Evolutionary conservation across 2,329 filamentous ascomycete genomes (phyloP).

Genomic region (Paecilomyces formosus): DNA sequence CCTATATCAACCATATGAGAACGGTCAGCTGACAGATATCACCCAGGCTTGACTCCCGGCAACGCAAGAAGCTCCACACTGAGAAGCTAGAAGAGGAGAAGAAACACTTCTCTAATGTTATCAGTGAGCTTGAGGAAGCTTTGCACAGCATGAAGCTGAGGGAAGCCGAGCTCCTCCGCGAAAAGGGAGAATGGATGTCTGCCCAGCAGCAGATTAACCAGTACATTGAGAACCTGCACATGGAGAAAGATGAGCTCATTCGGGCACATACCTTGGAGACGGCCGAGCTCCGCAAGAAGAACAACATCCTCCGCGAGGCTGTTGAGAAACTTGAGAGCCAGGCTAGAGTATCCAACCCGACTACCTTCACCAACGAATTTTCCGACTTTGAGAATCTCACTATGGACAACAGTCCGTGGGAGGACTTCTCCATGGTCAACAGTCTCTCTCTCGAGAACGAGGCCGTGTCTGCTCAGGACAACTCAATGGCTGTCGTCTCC

Average conservation of each 20-base stretch:
- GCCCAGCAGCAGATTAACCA: conserved; percentile 69
- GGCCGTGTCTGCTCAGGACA: conserved; percentile 23
- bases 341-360: conserved; percentile 36
- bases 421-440: conserved; percentile 70
- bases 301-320: conserved; percentile 68
- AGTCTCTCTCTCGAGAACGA: conserved; percentile 43
- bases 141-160: conserved; percentile 61
- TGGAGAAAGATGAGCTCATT: conserved; percentile 90
- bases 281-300: conserved; percentile 85
- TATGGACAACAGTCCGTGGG: conserved; percentile 72
- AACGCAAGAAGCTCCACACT: conserved; percentile 97
- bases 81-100: conserved; percentile 96
- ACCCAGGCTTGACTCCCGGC: conserved; percentile 80
- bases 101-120: conserved; percentile 74
- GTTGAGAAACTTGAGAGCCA: conserved; percentile 41
- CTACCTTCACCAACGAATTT: conserved; percentile 60
- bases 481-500: conserved; percentile 33
- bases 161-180: conserved; percentile 43
- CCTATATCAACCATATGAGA: conserved; percentile 13
- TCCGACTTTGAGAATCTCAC: conserved; percentile 75
- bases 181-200: conserved; percentile 56
- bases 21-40: conserved; percentile 8
- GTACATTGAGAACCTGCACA: conserved; percentile 66
- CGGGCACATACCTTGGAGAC: conserved; percentile 83
- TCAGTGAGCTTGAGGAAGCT: conserved; percentile 72